These are phyloP conservation scores for Polygonum maritimum DNA, from an alignment of 148 eudicot genomes.

Conservation along the genomic window DNA sequence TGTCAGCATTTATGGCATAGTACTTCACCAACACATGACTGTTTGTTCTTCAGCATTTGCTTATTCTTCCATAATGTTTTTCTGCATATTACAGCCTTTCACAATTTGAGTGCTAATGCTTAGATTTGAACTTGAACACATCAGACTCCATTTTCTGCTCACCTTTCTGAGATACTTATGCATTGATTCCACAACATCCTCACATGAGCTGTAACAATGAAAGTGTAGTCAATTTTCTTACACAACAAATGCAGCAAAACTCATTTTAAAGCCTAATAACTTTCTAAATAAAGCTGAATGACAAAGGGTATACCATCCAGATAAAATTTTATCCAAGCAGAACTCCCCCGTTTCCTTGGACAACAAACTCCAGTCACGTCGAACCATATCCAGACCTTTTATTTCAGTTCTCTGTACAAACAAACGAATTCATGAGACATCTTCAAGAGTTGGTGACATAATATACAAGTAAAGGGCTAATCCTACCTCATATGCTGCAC, in stretches of 20 bases:
- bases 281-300: not conserved
- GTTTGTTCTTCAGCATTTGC: not conserved
- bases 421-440: slow-evolving; percentile 10
- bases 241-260: not conserved
- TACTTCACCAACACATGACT: not conserved
- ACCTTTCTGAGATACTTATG: slow-evolving; percentile 82
- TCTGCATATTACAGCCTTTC: not conserved
- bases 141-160: slow-evolving; percentile 8
- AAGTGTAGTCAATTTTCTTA: not conserved
- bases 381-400: slow-evolving; percentile 98
- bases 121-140: not conserved
- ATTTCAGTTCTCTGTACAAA: slow-evolving; percentile 66
- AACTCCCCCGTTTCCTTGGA: slow-evolving; percentile 91
- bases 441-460: slow-evolving; percentile 8
- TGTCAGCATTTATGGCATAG: not conserved
- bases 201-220: slow-evolving; percentile 67
- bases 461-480: slow-evolving; percentile 2
- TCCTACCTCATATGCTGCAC: slow-evolving; percentile 60
- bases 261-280: not conserved
- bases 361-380: slow-evolving; percentile 98
- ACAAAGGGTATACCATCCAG: slow-evolving; percentile 57
- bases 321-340: slow-evolving; percentile 84
- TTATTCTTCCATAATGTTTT: not conserved
- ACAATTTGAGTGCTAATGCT: not conserved
- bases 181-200: slow-evolving; percentile 93